Percentiles rank a stretch among this genome's conserved stretches.
Evolutionary conservation across 2,329 filamentous ascomycete genomes (phyloP).

Genomic region (Colletotrichum lentis): DNA sequence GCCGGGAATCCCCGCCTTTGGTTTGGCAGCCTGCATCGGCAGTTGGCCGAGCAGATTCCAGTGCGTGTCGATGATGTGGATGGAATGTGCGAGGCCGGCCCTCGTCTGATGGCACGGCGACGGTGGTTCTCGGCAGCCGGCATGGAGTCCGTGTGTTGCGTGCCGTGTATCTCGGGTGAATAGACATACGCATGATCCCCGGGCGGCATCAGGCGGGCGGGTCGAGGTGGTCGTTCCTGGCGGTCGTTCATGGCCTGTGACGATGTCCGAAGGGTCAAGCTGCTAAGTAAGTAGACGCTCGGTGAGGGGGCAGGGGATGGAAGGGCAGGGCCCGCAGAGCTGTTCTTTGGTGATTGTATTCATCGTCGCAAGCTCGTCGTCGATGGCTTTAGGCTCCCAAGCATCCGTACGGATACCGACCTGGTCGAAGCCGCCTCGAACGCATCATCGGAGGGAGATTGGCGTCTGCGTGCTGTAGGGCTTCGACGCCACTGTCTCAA

Average conservation of each 20-base stretch:
- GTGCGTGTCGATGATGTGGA: neutral
- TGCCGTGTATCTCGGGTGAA: neutral
- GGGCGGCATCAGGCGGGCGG: neutral
- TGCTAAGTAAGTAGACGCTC: neutral
- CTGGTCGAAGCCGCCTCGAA: neutral
- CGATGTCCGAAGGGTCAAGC: slow-evolving; percentile 19
- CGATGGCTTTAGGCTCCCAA: neutral
- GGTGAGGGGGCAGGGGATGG: slow-evolving; percentile 3
- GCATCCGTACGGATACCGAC: neutral
- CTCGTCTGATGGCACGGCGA: slow-evolving; percentile 3
- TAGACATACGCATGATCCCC: neutral
- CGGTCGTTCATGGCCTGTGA: too few species aligned
- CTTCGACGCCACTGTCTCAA: neutral
- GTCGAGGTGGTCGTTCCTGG: slow-evolving; percentile 16
- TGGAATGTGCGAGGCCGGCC: neutral
- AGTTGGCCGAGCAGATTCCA: slow-evolving; percentile 27
- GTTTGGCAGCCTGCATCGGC: neutral
- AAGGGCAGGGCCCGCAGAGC: slow-evolving; percentile 9
- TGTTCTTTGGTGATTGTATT: neutral
- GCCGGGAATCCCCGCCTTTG: slow-evolving; percentile 3
- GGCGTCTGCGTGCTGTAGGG: neutral
- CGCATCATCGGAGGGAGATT: neutral
- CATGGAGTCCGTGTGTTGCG: neutral
- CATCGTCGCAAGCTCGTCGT: neutral
- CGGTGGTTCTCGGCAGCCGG: neutral